Conservation (phyloP, 306 rosid genomes). For the Glycine tomentella region DNA sequence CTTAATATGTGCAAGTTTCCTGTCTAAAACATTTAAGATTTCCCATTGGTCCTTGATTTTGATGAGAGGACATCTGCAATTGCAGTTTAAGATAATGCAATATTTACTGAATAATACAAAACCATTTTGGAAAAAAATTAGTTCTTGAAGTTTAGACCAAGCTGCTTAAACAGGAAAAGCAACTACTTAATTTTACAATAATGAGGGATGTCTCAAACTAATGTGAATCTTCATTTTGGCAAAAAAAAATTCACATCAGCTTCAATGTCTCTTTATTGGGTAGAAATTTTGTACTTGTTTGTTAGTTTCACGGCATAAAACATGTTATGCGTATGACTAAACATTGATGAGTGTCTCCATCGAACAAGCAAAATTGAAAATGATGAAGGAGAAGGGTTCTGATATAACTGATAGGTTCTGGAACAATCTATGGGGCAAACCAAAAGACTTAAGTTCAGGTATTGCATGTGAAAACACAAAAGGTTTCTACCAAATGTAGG, state of each 20-base stretch:
- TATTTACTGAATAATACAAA: neutral
- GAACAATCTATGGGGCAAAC: constrained; percentile 79
- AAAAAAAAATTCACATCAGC: neutral
- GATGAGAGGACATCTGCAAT: neutral
- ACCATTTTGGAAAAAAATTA: neutral
- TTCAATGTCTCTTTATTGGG: neutral
- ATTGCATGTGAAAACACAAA: constrained; percentile 3
- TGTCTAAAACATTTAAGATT: constrained; percentile 47
- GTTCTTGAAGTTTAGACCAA: neutral
- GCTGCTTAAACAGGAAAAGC: constrained; percentile 11
- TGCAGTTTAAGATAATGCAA: no score
- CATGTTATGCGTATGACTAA: neutral
- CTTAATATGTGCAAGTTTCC: constrained; percentile 4
- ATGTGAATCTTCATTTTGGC: neutral
- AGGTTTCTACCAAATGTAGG: neutral
- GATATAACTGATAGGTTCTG: constrained; percentile 64
- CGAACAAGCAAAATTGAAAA: constrained; percentile 78
- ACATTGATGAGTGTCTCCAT: constrained; percentile 45
- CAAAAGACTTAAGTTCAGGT: constrained; percentile 77
- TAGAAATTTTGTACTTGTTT: constrained; percentile 1
- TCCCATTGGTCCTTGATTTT: neutral
- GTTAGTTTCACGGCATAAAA: constrained; percentile 25
- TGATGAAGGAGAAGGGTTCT: constrained; percentile 77
- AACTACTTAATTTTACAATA: constrained; percentile 9
- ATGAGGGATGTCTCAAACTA: constrained; percentile 9